Base-by-base conservation (phyloP, 148 eudicot species). In the Selenicereus undatus region DNA sequence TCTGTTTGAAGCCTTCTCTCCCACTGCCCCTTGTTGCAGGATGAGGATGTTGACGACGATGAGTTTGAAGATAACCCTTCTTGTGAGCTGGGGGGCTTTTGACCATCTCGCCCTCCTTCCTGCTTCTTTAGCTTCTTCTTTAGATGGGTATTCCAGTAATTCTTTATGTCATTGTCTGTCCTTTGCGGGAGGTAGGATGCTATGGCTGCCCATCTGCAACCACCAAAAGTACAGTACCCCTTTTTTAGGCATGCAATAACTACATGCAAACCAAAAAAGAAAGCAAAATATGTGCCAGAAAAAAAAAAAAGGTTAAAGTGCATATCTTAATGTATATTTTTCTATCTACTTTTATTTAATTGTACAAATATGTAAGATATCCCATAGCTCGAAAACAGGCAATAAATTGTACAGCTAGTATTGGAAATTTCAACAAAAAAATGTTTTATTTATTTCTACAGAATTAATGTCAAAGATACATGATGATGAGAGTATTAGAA, bases 151-250 rank as follows among this genome's bases (percentile, higher is more conserved):
- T 94, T 94, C 98, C 98, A 94, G 82, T 91, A 92, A 80, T 94
- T 94, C 79, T 94, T 94, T 73, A 94, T 94, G 64, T 94, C 98
- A 54, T 94, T 94, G 79, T 94, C 98, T 43, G 98, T 94, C 62
- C 98, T 89, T 54, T 94, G 90, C 21, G 98, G 97, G 1, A 94
- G 98, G 72, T 94, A 94, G 0, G 98, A 91, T 78, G 98, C 98
- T 87, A 94, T 94, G 24, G 98, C 98, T 48, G 98, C 98, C 98
- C 97, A 92, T 85, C 98, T 94, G 71, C 52, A 62, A 76, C 14
- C 26, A 43, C 17, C 64, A 87, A 16, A 22, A 35, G 30, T 78
- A 18, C 71, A 72, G 69, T 7, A 4, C 17, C 20, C 17, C 20
- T 11, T 54, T 54, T 54, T 54, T 73, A 26, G 50, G 4, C 21